phyloP scores from a whole-genome alignment of 2,329 filamentous ascomycete species.

The Rhynchosporium secalis region DNA sequence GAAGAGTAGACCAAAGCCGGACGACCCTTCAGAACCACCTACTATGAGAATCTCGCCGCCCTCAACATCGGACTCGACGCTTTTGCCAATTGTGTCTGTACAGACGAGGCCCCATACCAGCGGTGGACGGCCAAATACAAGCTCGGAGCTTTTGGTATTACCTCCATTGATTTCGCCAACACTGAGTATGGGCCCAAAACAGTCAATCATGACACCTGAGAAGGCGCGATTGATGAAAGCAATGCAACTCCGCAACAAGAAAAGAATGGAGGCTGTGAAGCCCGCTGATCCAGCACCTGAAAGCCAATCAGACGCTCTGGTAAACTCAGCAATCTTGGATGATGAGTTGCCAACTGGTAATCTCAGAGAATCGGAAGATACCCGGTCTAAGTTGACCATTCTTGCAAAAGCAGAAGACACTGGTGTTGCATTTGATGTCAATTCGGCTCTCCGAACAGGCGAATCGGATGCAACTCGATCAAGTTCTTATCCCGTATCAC shows the following conservation, averaged over 20 bases:
- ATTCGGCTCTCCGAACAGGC: conserved; percentile 42
- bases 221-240: conserved; percentile 94
- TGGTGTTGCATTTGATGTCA: conserved; percentile 52
- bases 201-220: conserved; percentile 72
- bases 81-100: conserved; percentile 37
- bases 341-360: conserved; percentile 19
- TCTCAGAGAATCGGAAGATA: conserved; percentile 32
- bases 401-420: conserved; percentile 51
- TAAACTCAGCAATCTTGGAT: conserved; percentile 15
- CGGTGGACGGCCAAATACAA: conserved; percentile 39
- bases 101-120: conserved; percentile 37
- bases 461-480: conserved; percentile 44
- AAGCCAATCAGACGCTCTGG: conserved; percentile 15
- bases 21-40: conserved; percentile 32
- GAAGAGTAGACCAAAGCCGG: conserved; percentile 46
- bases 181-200: conserved; percentile 36
- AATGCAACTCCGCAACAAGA: conserved; percentile 77
- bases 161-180: conserved; percentile 29
- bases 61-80: conserved; percentile 29
- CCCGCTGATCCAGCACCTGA: conserved; percentile 15
- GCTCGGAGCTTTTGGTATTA: conserved; percentile 33
- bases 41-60: conserved; percentile 37
- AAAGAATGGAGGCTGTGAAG: conserved; percentile 56
- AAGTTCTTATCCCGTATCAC: conserved; percentile 60
- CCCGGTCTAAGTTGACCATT: conserved; percentile 32